Evolutionary conservation across 805 yeast genomes (phyloP), one percentile per base, ranked within the genome.

Genomic region (Grigorovia yakushimaensis): DNA sequence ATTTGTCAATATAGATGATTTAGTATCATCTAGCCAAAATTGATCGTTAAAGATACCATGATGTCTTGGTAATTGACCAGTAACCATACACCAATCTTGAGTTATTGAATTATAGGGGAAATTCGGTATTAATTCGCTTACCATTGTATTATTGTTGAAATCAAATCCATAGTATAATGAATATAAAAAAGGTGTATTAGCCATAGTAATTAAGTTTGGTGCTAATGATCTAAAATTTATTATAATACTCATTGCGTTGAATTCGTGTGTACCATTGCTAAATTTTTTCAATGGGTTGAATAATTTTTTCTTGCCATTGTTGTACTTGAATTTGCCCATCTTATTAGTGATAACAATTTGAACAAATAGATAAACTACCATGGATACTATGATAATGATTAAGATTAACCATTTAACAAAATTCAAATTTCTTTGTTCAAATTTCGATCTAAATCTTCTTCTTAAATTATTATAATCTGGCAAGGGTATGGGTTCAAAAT

Each of bases 91-190:
- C 91, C 95, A 91, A 64, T 88, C 95, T 61, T 91, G 89, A 0
- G 96, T 93, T 56, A 87, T 86, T 0, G 96, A 85, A 21, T 87
- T 84, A 0, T 95, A 78, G 4, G 97, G 97, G 61, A 88, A 88
- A 2, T 88, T 76, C 1, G 97, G 95, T 8, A 68, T 66, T 91
- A 91, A 86, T 58, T 77, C 88, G 1, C 97, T 96, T 4, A 88
- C 45, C 18, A 47, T 43, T 9, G 38, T 41, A 41, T 40, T 35
- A 24, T 41, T 30, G 9, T 27, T 33, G n/a, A 11, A 5, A n/a
- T 1, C 6, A 18, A 17, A 13, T 24, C 15, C 35, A 18, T 19
- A 37, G n/a, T 30, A 22, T 35, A 45, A 17, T 18, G 40, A 33
- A 24, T 41, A 41, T 60, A 89, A 59, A 36, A 78, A 70, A 0